Evolutionary conservation across 768 basidiomycete genomes (phyloP).

Genomic region (Pleurotus pulmonarius): DNA sequence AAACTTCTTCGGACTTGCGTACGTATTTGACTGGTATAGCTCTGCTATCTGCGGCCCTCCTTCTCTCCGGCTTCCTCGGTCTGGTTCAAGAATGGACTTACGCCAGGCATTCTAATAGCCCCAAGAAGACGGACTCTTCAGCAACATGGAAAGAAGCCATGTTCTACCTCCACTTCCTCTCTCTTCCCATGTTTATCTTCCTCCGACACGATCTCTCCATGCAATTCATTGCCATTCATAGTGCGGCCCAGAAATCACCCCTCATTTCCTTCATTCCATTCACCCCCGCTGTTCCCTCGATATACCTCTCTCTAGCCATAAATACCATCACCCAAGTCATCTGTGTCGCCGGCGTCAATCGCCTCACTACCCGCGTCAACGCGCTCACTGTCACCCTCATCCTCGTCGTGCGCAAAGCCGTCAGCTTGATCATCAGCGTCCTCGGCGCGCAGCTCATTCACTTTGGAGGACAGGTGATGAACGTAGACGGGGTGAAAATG

Average conservation of each 20-base stretch:
- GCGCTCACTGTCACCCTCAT: slow-evolving; percentile 77
- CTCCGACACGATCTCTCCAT: slow-evolving; percentile 46
- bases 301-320: slow-evolving; percentile 59
- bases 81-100: slow-evolving; percentile 84
- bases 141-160: slow-evolving; percentile 81
- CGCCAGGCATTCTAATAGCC: slow-evolving; percentile 15
- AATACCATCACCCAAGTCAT: slow-evolving; percentile 84
- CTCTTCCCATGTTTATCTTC: slow-evolving; percentile 72
- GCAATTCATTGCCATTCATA: slow-evolving; percentile 41
- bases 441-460: slow-evolving; percentile 27
- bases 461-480: slow-evolving; percentile 16
- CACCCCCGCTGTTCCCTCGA: slow-evolving; percentile 48
- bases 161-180: slow-evolving; percentile 86
- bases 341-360: slow-evolving; percentile 84
- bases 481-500: slow-evolving; percentile 34
- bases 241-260: slow-evolving; percentile 23
- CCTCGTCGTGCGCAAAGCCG: slow-evolving; percentile 77
- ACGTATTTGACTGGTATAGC: slow-evolving; percentile 68
- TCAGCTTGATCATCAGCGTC: slow-evolving; percentile 72
- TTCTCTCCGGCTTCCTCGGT: slow-evolving; percentile 80
- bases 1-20: slow-evolving; percentile 19
- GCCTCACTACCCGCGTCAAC: slow-evolving; percentile 74
- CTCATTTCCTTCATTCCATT: slow-evolving; percentile 13
- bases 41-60: slow-evolving; percentile 71
- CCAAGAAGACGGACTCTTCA: not conserved